A percentile compares a stretch with the other conserved stretches of the same genome.
These are phyloP conservation scores for Coemansia sp. DNA, from an alignment of 192 early-diverging fungal species.

Conservation along the genomic window DNA sequence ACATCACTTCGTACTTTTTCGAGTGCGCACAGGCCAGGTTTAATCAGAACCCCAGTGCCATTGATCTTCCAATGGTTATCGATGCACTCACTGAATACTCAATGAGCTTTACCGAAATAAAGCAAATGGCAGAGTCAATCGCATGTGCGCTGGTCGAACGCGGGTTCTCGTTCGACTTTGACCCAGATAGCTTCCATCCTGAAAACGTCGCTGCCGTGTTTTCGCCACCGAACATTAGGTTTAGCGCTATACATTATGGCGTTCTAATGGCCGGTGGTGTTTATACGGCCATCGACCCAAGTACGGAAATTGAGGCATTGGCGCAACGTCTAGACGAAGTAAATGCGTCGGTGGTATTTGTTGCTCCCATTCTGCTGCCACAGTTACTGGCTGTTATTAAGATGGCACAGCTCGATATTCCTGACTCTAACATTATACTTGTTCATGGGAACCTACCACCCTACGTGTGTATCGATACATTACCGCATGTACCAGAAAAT, in stretches of 20 bases:
- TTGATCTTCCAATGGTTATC: conserved; percentile 9
- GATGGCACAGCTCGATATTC: not conserved
- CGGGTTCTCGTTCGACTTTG: conserved; percentile 11
- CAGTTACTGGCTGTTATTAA: conserved; percentile 4
- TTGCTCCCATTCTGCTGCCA: conserved; percentile 20
- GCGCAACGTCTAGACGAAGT: conserved; percentile 12
- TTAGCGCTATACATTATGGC: conserved; percentile 31
- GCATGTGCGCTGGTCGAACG: conserved; percentile 8
- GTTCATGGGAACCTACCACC: not conserved
- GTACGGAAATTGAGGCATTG: not conserved
- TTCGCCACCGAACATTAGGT: conserved; percentile 10
- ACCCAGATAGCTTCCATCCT: not conserved
- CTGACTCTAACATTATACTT: conserved; percentile 2
- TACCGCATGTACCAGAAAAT: no score
- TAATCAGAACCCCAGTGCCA: not conserved
- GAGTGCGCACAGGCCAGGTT: conserved; percentile 17
- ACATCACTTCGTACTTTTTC: conserved; percentile 36
- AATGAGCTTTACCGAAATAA: conserved; percentile 27
- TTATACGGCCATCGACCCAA: conserved; percentile 18
- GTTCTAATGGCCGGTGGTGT: conserved; percentile 35
- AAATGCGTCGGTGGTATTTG: conserved; percentile 16
- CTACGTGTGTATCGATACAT: no score
- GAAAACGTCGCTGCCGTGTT: conserved; percentile 12
- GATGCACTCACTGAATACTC: conserved; percentile 9
- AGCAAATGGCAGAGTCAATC: conserved; percentile 13